These are phyloP conservation scores for Saccharomyces jurei DNA, from an alignment of 805 yeast genomes.

Conservation along the genomic window DNA sequence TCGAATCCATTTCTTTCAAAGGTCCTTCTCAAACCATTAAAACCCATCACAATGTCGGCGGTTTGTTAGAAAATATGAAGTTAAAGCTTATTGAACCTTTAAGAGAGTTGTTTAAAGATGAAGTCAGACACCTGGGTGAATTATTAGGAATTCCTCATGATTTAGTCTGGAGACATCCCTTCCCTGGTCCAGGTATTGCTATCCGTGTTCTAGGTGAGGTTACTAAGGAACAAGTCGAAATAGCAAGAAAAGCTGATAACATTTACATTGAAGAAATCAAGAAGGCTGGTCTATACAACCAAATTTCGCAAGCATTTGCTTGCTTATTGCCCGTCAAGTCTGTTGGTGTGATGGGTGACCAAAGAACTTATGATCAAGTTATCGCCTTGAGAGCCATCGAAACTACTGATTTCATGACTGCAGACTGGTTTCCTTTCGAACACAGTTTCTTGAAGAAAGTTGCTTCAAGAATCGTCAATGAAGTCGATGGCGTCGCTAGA, in stretches of 20 bases:
- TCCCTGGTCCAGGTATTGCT: conserved; percentile 99
- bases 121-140: conserved; percentile 94
- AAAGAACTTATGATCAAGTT: conserved; percentile 97
- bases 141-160: conserved; percentile 92
- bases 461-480: conserved; percentile 93
- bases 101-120: conserved; percentile 97
- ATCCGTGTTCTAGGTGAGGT: conserved; percentile 97
- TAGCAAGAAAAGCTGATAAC: conserved; percentile 94
- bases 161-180: conserved; percentile 98
- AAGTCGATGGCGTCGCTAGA: conserved; percentile 97
- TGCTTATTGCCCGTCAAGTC: conserved; percentile 94
- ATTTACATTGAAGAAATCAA: conserved; percentile 95
- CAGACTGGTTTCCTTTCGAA: conserved; percentile 96
- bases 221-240: conserved; percentile 83
- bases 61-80: conserved; percentile 95
- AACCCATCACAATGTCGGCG: conserved; percentile 99
- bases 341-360: conserved; percentile 99
- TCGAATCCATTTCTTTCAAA: conserved; percentile 96
- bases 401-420: conserved; percentile 98
- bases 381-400: conserved; percentile 98
- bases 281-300: conserved; percentile 82
- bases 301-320: conserved; percentile 97
- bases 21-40: conserved; percentile 99
- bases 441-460: conserved; percentile 86
- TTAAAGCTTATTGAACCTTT: conserved; percentile 96